These are phyloP conservation scores for Xanthoconium purpureum DNA, from an alignment of 768 basidiomycete species.

Conservation along the genomic window DNA sequence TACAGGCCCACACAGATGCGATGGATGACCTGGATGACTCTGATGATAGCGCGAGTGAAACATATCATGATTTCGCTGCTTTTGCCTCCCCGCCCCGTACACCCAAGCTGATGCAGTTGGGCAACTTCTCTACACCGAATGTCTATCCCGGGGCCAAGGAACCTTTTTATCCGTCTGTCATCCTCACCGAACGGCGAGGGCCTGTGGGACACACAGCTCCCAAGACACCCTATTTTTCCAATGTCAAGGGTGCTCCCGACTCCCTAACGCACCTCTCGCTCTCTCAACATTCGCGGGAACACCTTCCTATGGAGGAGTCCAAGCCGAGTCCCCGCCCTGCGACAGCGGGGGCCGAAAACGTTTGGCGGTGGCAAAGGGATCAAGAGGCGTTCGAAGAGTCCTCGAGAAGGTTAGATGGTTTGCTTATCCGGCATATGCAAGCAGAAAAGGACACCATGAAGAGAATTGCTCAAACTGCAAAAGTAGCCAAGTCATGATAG, in stretches of 20 bases:
- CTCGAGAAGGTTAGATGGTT: conserved; percentile 66
- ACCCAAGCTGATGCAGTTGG: conserved; percentile 56
- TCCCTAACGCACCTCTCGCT: conserved; percentile 32
- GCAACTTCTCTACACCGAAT: conserved; percentile 70
- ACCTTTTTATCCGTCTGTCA: conserved; percentile 34
- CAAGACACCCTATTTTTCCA: conserved; percentile 45
- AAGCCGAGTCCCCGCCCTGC: conserved; percentile 14
- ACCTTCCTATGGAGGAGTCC: conserved; percentile 25
- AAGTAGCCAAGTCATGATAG: conserved; percentile 31
- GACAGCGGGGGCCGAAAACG: conserved; percentile 21
- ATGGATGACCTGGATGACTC: conserved; percentile 73
- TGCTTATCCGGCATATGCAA: conserved; percentile 81
- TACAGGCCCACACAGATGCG: conserved; percentile 65
- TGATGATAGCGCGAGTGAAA: conserved; percentile 41
- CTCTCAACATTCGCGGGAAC: conserved; percentile 42
- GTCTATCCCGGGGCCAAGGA: conserved; percentile 43
- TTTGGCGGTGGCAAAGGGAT: conserved; percentile 29
- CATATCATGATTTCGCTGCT: conserved; percentile 35
- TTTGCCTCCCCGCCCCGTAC: conserved; percentile 28
- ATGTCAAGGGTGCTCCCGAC: conserved; percentile 37
- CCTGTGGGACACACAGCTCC: conserved; percentile 54
- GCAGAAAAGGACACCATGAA: conserved; percentile 77
- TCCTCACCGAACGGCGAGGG: conserved; percentile 38
- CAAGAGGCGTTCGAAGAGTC: conserved; percentile 50
- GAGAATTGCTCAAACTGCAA: conserved; percentile 59